Conservation (phyloP, 169 alveolate species). For the Plasmodium adleri region DNA sequence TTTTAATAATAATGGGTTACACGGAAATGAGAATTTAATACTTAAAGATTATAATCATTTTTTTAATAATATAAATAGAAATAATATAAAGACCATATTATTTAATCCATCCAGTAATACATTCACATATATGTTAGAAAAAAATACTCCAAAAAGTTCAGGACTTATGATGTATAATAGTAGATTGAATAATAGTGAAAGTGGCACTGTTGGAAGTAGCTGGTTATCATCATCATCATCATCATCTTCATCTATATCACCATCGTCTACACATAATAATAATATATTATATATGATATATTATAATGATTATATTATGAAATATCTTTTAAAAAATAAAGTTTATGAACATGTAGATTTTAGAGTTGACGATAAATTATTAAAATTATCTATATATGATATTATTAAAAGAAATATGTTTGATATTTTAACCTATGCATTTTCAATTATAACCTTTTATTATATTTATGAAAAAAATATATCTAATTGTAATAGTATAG, state of each 20-base stretch:
- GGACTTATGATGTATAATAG: background rate
- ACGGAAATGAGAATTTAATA: background rate
- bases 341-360: constrained; percentile 56
- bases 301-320: constrained; percentile 65
- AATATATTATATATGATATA: constrained; percentile 25
- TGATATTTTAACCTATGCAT: constrained; percentile 39
- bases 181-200: background rate
- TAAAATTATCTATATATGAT: constrained; percentile 15
- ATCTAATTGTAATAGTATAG: background rate
- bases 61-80: constrained; percentile 47
- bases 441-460: constrained; percentile 16
- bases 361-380: constrained; percentile 20
- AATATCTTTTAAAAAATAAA: constrained; percentile 57
- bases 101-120: constrained; percentile 51
- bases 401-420: constrained; percentile 14
- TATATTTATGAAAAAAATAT: constrained; percentile 38
- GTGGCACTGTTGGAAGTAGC: background rate
- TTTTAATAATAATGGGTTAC: background rate
- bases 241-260: no score
- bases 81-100: constrained; percentile 42
- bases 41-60: constrained; percentile 49
- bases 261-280: background rate
- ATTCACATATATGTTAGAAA: constrained; percentile 24
- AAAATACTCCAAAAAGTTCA: background rate
- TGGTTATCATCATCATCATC: background rate